Conservation (phyloP, 2,329 filamentous ascomycete genomes). For the Bimuria novae-zelandiae region DNA sequence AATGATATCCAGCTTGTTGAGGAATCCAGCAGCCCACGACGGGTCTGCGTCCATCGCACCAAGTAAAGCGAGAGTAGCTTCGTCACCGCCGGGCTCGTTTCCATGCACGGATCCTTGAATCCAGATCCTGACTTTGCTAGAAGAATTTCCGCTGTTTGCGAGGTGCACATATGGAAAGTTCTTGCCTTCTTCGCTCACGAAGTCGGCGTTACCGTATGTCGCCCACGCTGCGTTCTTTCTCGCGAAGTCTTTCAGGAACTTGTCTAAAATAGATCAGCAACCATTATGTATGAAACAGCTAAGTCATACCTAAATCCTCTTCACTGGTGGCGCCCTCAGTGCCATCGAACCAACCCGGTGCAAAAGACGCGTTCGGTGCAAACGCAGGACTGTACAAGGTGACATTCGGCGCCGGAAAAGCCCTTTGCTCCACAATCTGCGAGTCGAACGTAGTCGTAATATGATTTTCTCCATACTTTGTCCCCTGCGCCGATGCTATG, state of each 20-base stretch:
- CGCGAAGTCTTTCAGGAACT: constrained; percentile 34
- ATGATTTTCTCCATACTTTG: constrained; percentile 41
- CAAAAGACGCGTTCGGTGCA: not conserved
- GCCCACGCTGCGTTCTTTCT: constrained; percentile 40
- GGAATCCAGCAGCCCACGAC: constrained; percentile 35
- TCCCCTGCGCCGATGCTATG: not conserved
- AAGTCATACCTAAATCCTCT: not conserved
- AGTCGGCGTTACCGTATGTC: constrained; percentile 30
- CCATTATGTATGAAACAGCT: not conserved
- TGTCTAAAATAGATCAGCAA: constrained; percentile 19
- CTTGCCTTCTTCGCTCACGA: constrained; percentile 40
- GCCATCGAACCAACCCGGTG: not conserved
- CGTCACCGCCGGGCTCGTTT: constrained; percentile 46
- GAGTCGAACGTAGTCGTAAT: constrained; percentile 32
- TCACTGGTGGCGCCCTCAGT: not conserved
- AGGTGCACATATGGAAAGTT: constrained; percentile 40
- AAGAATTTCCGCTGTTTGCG: constrained; percentile 20
- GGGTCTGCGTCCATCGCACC: constrained; percentile 42
- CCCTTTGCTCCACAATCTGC: constrained; percentile 38
- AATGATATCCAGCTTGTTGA: constrained; percentile 41
- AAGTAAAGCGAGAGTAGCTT: constrained; percentile 41
- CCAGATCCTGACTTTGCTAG: constrained; percentile 42
- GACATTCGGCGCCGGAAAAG: constrained; percentile 37
- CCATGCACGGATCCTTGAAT: constrained; percentile 45
- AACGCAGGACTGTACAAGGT: not conserved